Evolutionary conservation across 305 asterid species (phyloP), one percentile per base, ranked within the genome.

Genomic region (Withania somnifera): DNA sequence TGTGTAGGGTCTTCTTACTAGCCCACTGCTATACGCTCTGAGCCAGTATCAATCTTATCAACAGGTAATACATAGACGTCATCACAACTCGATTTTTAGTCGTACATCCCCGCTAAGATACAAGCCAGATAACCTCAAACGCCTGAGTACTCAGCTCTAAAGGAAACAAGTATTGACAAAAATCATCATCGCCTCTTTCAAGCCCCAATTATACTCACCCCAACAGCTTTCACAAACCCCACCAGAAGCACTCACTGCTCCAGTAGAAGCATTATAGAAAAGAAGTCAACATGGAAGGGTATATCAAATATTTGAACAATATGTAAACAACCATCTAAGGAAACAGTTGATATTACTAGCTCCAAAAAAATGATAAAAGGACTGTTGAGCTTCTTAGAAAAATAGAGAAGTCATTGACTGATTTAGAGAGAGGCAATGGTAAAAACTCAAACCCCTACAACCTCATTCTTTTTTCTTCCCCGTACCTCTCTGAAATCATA

Each of bases 381-480:
- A 30, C 2, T 24, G 75, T 58, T 79, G 28, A 26, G 26, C 2
- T 56, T 54, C 53, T 45, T 14, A 24, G 15, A 22, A 9, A 40
- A 57, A 34, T 50, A 22, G 45, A 15, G 86, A 79, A 64, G 47
- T 51, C 81, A 34, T 17, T 45, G 78, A 52, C 81, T 11, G 58
- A 14, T 14, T 14, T 80, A 47, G 58, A 80, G 81, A 71, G 26
- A 69, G 51, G 40, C 81, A 84, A 84, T n/a, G n/a, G n/a, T n/a
- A n/a, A n/a, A n/a, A n/a, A n/a, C n/a, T n/a, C n/a, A n/a, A n/a
- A n/a, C n/a, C n/a, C n/a, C n/a, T n/a, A n/a, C n/a, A n/a, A n/a
- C n/a, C n/a, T n/a, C n/a, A n/a, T n/a, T n/a, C n/a, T n/a, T n/a
- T n/a, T n/a, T n/a, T n/a, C n/a, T n/a, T n/a, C n/a, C n/a, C n/a